Evolutionary conservation across 192 early-diverging fungal genomes (phyloP).

Genomic region (Allomyces arbusculus): DNA sequence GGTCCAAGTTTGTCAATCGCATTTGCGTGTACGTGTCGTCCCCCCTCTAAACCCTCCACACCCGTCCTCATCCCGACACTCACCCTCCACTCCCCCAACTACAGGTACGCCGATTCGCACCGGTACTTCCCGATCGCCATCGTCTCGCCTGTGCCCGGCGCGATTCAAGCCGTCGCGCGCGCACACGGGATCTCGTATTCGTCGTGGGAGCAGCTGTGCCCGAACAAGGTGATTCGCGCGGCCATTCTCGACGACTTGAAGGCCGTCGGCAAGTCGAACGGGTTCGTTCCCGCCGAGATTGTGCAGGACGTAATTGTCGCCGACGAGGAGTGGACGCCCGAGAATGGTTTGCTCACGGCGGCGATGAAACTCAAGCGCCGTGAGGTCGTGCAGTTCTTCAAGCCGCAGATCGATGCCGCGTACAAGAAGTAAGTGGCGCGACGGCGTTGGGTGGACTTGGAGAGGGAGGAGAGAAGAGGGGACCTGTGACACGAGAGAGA

Average conservation of each 20-base stretch:
- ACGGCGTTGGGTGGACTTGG: too few relatives aligned
- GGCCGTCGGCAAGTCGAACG: constrained; percentile 23
- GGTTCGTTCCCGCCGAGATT: constrained; percentile 41
- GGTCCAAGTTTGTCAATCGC: not conserved
- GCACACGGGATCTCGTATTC: not conserved
- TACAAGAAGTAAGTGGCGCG: constrained; percentile 21
- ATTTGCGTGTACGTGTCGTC: not conserved
- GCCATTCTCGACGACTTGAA: constrained; percentile 30
- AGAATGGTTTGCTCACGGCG: constrained; percentile 52
- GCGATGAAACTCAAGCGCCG: constrained; percentile 54
- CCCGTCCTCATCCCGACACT: too few relatives aligned
- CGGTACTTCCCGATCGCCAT: not conserved
- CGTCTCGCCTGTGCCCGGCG: not conserved
- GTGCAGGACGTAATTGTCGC: constrained; percentile 30
- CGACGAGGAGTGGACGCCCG: constrained; percentile 37
- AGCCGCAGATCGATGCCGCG: constrained; percentile 24
- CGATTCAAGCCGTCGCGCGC: not conserved
- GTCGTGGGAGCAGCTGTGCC: constrained; percentile 7
- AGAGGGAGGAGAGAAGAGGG: too few relatives aligned
- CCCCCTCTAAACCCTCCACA: too few relatives aligned
- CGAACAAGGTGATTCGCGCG: not conserved
- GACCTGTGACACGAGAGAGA: too few relatives aligned
- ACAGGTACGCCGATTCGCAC: constrained; percentile 2
- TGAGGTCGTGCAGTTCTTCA: constrained; percentile 27
- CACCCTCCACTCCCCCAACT: too few relatives aligned